Evolutionary conservation across 805 yeast species (phyloP), one percentile per base, ranked within the genome.

Genomic region (Candida boleticola): DNA sequence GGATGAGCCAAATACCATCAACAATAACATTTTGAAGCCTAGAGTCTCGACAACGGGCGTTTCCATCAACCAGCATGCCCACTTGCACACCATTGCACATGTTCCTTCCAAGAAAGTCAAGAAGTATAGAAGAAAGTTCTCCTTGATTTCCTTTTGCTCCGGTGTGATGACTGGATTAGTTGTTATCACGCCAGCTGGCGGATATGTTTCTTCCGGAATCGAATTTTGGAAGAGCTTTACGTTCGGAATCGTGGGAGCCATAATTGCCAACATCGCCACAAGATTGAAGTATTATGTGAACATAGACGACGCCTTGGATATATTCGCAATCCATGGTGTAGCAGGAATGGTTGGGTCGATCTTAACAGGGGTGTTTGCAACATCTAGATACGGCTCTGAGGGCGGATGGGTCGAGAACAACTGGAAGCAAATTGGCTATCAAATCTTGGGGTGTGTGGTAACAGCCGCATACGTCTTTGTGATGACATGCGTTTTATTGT

Each of bases 321-420:
- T 69, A 3, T 68, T 68, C 51, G 74, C 75, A 5, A 60, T 70
- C 30, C 75, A 70, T 49, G 74, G 74, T 0, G 53, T 68, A 4
- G 63, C 68, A 19, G 75, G 75, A 0, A 58, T 66, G 22, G 61
- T 59, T 3, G 75, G 75, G 0, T 64, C 71, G 2, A 29, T 70
- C 10, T 50, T 70, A 27, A 68, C 71, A 1, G 74, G 75, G 0
- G 57, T 70, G 1, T 66, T 70, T 51, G 71, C 73, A 14, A 63
- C 62, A 30, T 45, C 51, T 9, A 41, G 47, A 5, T 64, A 64
- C 40, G 58, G 50, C 1, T 53, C 72, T 1, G 32, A 52, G 17
- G 75, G 75, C 3, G 75, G 75, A 5, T 70, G 74, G 74, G 59
- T 66, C 1, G 51, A 54, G 9, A 63, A 65, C 11, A 57, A 69